A percentile compares a stretch with the other conserved stretches of the same genome.
These are phyloP conservation scores for Effrenium voratum DNA, from an alignment of 73 alveolate species.

Conservation along the genomic window DNA sequence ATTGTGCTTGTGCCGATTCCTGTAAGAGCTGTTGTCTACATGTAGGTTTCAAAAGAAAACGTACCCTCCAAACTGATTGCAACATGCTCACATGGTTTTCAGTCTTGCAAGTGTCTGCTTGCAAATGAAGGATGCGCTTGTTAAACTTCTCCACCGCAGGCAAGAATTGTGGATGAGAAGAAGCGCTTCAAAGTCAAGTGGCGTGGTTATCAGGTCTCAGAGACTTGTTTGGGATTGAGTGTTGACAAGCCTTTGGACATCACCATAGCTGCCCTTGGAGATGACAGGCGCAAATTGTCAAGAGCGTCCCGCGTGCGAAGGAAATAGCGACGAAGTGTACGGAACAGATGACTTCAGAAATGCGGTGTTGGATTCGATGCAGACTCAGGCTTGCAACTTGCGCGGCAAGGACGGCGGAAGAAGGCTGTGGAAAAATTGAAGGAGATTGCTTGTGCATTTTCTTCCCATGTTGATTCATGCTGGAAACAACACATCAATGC, in stretches of 20 bases:
- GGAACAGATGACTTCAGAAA: constrained; percentile 13
- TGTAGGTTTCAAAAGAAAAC: constrained; percentile 8
- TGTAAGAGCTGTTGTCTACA: constrained; percentile 21
- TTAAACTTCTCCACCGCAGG: constrained; percentile 26
- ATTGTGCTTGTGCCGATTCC: constrained; percentile 26
- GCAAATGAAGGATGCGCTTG: constrained; percentile 31
- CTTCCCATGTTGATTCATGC: constrained; percentile 21
- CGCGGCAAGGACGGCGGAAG: constrained; percentile 41
- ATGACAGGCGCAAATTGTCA: constrained; percentile 29
- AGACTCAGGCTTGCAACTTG: constrained; percentile 31
- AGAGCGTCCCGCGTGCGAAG: constrained; percentile 29
- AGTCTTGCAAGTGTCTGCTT: constrained; percentile 12
- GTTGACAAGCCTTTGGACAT: constrained; percentile 23
- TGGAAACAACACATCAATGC: constrained; percentile 27
- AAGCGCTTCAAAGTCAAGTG: constrained; percentile 17
- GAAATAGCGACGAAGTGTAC: constrained; percentile 25
- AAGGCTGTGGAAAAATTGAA: constrained; percentile 24
- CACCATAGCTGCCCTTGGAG: constrained; percentile 35
- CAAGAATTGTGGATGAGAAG: constrained; percentile 19
- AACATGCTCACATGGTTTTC: constrained; percentile 21
- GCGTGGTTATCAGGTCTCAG: constrained; percentile 27
- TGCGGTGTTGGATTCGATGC: constrained; percentile 27
- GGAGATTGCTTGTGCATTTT: constrained; percentile 26
- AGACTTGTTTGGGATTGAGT: constrained; percentile 26
- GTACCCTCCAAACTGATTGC: constrained; percentile 31